A percentile compares a stretch with the other conserved stretches of the same genome.
phyloP scores from a whole-genome alignment of 148 eudicot species.

The Spergularia marina region DNA sequence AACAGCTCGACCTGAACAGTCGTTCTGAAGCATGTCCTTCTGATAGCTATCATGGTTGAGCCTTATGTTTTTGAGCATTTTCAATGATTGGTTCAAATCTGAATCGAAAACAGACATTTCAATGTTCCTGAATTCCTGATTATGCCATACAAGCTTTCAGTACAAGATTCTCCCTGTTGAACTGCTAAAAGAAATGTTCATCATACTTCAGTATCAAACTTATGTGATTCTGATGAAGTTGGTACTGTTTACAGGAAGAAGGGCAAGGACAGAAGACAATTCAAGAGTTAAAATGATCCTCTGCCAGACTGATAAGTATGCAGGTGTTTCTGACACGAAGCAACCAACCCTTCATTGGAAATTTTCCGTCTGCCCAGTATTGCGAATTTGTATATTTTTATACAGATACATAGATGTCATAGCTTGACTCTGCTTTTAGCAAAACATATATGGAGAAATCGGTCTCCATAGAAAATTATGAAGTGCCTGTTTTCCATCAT shows the following conservation, averaged over 20 bases:
- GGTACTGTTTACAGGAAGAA: conserved; percentile 27
- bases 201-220: background rate
- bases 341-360: background rate
- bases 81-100: background rate
- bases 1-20: no score
- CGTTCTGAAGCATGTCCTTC: background rate
- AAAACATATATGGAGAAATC: conserved; percentile 1
- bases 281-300: conserved; percentile 14
- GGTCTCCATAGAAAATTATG: no score
- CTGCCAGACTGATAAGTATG: background rate
- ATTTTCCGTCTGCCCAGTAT: background rate
- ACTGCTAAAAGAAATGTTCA: background rate
- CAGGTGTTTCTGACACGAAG: conserved; percentile 1
- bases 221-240: background rate
- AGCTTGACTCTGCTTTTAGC: background rate
- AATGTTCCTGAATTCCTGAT: background rate
- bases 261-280: conserved; percentile 23
- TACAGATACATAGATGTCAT: conserved; percentile 13
- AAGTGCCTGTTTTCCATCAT: no score
- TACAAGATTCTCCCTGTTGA: no score
- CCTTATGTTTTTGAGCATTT: background rate
- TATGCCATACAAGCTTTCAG: background rate
- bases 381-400: background rate
- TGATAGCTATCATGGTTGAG: background rate
- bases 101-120: background rate